Conservation (phyloP, 768 basidiomycete genomes). For the Rhodotorula graminis region DNA sequence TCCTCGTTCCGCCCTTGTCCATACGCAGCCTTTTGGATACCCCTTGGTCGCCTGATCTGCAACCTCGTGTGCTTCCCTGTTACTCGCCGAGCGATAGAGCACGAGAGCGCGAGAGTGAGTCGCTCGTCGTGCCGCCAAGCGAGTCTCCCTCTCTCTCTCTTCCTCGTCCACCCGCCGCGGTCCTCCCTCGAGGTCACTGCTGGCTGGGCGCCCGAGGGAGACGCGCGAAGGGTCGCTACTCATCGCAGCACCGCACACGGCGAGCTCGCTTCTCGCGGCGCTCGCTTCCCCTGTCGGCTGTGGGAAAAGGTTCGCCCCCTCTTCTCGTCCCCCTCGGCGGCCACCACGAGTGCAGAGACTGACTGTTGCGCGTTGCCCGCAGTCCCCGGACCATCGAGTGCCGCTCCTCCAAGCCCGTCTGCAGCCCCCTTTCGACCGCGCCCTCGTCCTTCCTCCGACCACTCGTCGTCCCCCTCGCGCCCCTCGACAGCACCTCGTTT, state of each 20-base stretch:
- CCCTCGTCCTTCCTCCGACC: neutral
- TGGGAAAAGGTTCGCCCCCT: constrained; percentile 29
- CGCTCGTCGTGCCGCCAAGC: too few relatives aligned
- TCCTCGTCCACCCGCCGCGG: too few relatives aligned
- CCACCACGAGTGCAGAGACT: too few relatives aligned
- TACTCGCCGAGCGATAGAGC: too few relatives aligned
- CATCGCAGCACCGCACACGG: constrained; percentile 27
- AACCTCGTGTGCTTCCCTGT: too few relatives aligned
- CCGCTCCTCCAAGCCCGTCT: neutral
- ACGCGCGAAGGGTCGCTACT: constrained; percentile 27
- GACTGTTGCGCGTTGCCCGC: neutral
- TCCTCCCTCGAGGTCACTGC: too few relatives aligned
- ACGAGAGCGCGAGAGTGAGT: too few relatives aligned
- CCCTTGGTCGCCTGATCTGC: too few relatives aligned
- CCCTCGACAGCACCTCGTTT: neutral
- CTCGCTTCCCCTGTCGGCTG: constrained; percentile 6
- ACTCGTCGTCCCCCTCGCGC: neutral
- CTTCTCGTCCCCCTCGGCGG: too few relatives aligned
- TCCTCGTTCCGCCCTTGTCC: too few relatives aligned
- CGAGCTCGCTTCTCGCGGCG: neutral
- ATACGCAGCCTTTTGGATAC: too few relatives aligned
- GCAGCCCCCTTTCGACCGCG: neutral
- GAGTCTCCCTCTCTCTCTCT: too few relatives aligned
- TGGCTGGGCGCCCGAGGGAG: neutral
- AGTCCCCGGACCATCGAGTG: constrained; percentile 26